Evolutionary conservation across 2,329 filamentous ascomycete species (phyloP), one percentile per base, ranked within the genome.

Genomic region (Stagonosporopsis cucurbitacearum): DNA sequence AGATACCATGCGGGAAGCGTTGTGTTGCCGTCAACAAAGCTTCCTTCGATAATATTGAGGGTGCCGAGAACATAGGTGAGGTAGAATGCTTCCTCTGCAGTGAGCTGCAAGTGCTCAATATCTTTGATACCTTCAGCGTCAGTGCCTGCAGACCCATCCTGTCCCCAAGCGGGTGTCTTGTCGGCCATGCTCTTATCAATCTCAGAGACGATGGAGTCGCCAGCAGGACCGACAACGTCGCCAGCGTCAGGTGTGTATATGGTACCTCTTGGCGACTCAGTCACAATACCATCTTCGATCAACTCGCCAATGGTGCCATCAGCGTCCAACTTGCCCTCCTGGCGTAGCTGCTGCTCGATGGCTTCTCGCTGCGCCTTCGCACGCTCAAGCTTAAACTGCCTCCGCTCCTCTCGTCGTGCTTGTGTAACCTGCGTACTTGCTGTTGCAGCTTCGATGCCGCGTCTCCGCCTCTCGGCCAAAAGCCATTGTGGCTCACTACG

Each of bases 401-500:
- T 88, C 41, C 95, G 86, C 74, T 96, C 91, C 62, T 90, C 86
- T 68, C 95, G 85, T 57, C 95, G 82, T 65, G 87, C 83, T 33
- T 84, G 83, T 2, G 94, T 99, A 49, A 87, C 80, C 58, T 96
- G 88, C 77, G 97, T 94, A 64, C 89, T 93, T 39, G 95, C 95
- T 61, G 86, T 82, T 22, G 79, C 80, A 28, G 85, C 83, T 23
- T 87, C 78, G 15, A 87, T 76, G 11, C 90, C 90, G 56, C 83
- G 83, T 46, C 88, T 84, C 25, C 88, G 87, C 74, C 91, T 89
- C 75, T 96, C 92, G 60, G 90, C 84, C 62, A 90, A 90, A 46
- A 96, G 76, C 95, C 95, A 99, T 65, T 88, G 95, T 3, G 94
- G 94, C 74, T 99, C 94, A 80, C 93, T 97, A 67, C 96, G 87